Evolutionary conservation across 2,329 filamentous ascomycete genomes (phyloP).

Genomic region (Blumeria graminis): DNA sequence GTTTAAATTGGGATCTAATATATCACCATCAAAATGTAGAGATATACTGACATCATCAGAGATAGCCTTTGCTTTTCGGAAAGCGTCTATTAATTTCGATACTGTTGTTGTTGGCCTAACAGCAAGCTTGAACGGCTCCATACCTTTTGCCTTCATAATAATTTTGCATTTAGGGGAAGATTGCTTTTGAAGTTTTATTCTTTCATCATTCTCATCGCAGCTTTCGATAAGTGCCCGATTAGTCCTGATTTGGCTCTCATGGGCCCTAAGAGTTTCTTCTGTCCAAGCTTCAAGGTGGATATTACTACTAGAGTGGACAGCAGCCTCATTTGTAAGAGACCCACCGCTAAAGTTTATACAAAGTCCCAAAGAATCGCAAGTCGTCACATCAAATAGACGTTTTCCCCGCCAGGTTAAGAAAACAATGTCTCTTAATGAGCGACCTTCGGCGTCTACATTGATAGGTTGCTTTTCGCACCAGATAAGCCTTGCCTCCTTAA

Average conservation of each 20-base stretch:
- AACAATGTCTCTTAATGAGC: constrained; percentile 25
- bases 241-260: constrained; percentile 5
- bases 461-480: constrained; percentile 44
- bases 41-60: constrained; percentile 27
- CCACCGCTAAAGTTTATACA: constrained; percentile 18
- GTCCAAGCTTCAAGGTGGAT: constrained; percentile 65
- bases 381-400: constrained; percentile 52
- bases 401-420: constrained; percentile 61
- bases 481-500: constrained; percentile 40
- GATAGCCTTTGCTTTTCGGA: constrained; percentile 29
- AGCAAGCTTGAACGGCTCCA: constrained; percentile 26
- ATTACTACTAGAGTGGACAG: constrained; percentile 25
- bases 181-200: constrained; percentile 8
- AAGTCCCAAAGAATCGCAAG: constrained; percentile 43
- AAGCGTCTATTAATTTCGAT: constrained; percentile 35
- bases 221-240: constrained; percentile 5
- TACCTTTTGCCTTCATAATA: constrained; percentile 27
- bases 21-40: constrained; percentile 54
- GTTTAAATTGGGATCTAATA: constrained; percentile 31
- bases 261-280: constrained; percentile 28
- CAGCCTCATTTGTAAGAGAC: constrained; percentile 14
- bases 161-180: constrained; percentile 21
- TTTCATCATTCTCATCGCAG: constrained; percentile 8
- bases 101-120: constrained; percentile 32
- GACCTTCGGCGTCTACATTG: constrained; percentile 15